phyloP scores from a whole-genome alignment of 306 rosid genomes.

The Gastrolobium villosum region DNA sequence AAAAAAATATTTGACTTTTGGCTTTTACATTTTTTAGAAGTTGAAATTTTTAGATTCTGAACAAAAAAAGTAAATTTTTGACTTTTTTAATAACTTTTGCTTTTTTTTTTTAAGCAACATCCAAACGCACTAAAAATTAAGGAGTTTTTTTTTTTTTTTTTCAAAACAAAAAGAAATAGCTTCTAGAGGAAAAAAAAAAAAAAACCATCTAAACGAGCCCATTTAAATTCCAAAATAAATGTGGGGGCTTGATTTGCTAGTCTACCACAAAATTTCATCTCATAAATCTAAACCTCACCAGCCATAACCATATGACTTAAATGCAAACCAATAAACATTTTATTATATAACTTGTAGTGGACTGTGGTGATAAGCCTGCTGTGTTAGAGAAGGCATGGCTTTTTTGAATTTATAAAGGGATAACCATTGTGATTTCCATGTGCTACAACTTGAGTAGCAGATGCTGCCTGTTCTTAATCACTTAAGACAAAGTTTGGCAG shows the following conservation, averaged over 20 bases:
- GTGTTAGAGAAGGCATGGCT: constrained; percentile 20
- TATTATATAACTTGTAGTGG: not conserved
- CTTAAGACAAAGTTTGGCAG: constrained; percentile 40
- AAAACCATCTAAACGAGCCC: too few species aligned
- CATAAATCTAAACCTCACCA: constrained; percentile 10
- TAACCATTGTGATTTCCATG: constrained; percentile 38
- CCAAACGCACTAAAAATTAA: too few species aligned
- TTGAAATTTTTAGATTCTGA: too few species aligned
- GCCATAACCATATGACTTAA: not conserved
- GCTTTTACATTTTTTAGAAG: too few species aligned
- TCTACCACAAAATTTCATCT: constrained; percentile 2
- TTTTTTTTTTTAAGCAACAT: too few species aligned
- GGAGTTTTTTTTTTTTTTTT: too few species aligned
- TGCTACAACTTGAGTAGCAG: constrained; percentile 41
- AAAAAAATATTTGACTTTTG: too few species aligned
- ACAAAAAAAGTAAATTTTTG: too few species aligned
- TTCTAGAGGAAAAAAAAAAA: too few species aligned
- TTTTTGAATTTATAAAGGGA: constrained; percentile 32
- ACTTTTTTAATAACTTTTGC: too few species aligned
- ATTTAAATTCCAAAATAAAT: constrained; percentile 12
- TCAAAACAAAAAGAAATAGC: too few species aligned
- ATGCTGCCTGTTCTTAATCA: constrained; percentile 28
- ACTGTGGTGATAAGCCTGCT: constrained; percentile 4
- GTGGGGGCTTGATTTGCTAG: not conserved
- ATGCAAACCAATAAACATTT: not conserved